A percentile compares a stretch with the other conserved stretches of the same genome.
These are phyloP conservation scores for Beta macrorhiza DNA, from an alignment of 179 eudicot genomes.

Conservation along the genomic window DNA sequence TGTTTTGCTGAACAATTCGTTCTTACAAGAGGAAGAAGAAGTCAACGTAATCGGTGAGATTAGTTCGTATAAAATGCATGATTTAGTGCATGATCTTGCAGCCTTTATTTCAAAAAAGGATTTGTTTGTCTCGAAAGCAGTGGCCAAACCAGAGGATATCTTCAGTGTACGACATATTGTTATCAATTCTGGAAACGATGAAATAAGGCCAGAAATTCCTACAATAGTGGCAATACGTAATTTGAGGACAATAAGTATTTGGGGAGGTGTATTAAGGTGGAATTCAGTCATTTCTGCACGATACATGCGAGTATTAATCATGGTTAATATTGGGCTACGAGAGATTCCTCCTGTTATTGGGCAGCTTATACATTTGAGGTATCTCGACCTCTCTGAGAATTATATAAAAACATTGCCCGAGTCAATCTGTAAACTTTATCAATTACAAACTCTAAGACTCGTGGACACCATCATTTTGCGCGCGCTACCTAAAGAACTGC, in stretches of 20 bases:
- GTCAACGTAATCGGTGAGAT: not conserved
- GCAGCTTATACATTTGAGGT: constrained; percentile 21
- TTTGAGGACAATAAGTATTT: not conserved
- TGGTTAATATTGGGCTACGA: not conserved
- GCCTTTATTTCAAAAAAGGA: constrained; percentile 7
- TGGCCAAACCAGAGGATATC: not conserved
- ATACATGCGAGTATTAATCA: not conserved
- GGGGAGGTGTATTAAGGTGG: not conserved
- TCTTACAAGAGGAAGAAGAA: constrained; percentile 8
- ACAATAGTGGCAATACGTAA: not conserved
- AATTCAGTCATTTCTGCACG: not conserved
- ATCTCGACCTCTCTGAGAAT: constrained; percentile 17
- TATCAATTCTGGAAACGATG: not conserved
- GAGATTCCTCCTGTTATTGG: constrained; percentile 15
- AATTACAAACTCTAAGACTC: constrained; percentile 19
- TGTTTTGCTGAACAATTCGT: constrained; percentile 1
- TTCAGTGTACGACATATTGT: not conserved
- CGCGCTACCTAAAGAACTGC: constrained; percentile 6
- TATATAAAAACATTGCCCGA: constrained; percentile 22
- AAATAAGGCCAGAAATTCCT: not conserved
- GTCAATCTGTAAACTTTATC: constrained; percentile 19
- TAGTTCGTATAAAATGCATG: constrained; percentile 16
- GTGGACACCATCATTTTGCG: not conserved
- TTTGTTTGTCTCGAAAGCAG: not conserved
- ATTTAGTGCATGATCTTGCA: constrained; percentile 30